Base-by-base conservation (phyloP, 2,329 filamentous ascomycete species). In the Ophiocordyceps camponoti-saundersi region DNA sequence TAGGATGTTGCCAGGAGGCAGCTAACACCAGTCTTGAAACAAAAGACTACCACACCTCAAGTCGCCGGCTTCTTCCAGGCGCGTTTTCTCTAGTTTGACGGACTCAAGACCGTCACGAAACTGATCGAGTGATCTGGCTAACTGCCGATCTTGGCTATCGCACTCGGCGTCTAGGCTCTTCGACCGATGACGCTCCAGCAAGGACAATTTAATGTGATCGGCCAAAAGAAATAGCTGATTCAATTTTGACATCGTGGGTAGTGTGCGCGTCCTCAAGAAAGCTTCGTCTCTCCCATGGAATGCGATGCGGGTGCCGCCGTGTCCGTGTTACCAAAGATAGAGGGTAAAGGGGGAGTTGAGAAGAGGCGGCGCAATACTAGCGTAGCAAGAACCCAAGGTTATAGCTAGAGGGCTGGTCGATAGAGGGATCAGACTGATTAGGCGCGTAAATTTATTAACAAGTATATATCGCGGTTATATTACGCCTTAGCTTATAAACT, bases 201-300 rank as follows among this genome's bases (percentile, higher is more conserved):
- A 75, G 15, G 89, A 95, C 51, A 96, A 78, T 67, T 96, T 95
- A 72, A 96, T 85, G 65, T 96, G 90, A 67, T 98, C 92, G 58
- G 89, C 87, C 48, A 96, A 79, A 47, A 96, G 82, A 62, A 89
- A 87, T 54, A 96, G 81, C 64, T 95, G 89, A 58, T 79, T 80
- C 39, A 75, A 65, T 55, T 73, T 80, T 40, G 62, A 60, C 62
- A 65, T 65, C 48, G 21, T 11, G 16, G 39, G 39, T 36, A 41
- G 11, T 2, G 26, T 29, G 4, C 11, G 26, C 26, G 26, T 29
- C 26, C 26, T 29, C 26, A 29, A 29, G 7, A 6, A 29, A 10
- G 26, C 7, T 6, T 29, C 26, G 7, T 29, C 4, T 26, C 23
- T 8, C 8, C 8, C 23, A 26, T 8, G 23, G 4, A 26, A 8